Evolutionary conservation across 2,329 filamentous ascomycete species (phyloP).

Genomic region (Trichoderma sp.): DNA sequence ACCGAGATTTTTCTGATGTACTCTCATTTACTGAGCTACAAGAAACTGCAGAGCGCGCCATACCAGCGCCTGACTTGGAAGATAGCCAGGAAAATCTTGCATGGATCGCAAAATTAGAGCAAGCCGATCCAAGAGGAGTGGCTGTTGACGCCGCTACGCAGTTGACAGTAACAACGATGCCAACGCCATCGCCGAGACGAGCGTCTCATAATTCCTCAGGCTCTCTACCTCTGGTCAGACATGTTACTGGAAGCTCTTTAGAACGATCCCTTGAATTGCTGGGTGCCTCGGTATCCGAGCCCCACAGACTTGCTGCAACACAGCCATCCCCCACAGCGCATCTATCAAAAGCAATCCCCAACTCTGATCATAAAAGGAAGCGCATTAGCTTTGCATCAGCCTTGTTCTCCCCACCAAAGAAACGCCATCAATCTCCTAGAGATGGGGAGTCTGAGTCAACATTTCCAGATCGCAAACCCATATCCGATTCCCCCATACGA

Average conservation of each 20-base stretch:
- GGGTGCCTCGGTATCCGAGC: neutral
- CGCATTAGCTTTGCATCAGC: neutral
- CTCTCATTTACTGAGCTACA: constrained; percentile 70
- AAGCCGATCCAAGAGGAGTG: constrained; percentile 46
- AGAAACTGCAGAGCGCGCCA: constrained; percentile 58
- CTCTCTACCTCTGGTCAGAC: constrained; percentile 19
- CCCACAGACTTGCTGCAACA: neutral
- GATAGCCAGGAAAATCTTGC: constrained; percentile 58
- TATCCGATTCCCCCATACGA: constrained; percentile 17
- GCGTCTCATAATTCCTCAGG: constrained; percentile 27
- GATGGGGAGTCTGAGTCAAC: neutral
- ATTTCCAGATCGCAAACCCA: neutral
- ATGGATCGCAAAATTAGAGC: constrained; percentile 62
- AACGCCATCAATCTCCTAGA: constrained; percentile 21
- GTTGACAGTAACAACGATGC: constrained; percentile 39
- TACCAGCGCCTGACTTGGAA: constrained; percentile 46
- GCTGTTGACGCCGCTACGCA: constrained; percentile 46
- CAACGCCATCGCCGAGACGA: constrained; percentile 34
- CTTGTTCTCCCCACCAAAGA: constrained; percentile 19
- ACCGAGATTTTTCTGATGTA: constrained; percentile 67
- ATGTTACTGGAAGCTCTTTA: neutral
- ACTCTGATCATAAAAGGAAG: constrained; percentile 19
- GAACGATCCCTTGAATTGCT: neutral
- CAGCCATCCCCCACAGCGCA: neutral
- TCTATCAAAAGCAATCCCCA: neutral